phyloP scores from a whole-genome alignment of 1,284 basidiomycete species.

The Trametes pubescens region DNA sequence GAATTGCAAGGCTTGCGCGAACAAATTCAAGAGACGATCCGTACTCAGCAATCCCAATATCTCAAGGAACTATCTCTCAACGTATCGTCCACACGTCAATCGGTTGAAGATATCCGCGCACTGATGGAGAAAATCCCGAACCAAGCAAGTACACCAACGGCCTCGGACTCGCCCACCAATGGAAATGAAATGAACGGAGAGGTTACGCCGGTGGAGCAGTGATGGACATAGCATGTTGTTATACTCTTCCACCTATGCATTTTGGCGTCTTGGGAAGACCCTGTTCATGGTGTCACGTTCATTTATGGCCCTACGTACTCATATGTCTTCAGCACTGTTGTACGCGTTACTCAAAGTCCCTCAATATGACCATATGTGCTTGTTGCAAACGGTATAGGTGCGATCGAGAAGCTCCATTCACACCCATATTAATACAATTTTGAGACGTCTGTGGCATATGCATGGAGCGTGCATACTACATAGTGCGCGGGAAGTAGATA shows the following conservation, averaged over 20 bases:
- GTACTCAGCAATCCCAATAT: constrained; percentile 19
- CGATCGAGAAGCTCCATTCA: constrained; percentile 28
- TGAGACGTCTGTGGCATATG: constrained; percentile 34
- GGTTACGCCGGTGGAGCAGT: not conserved
- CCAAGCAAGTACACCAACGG: not conserved
- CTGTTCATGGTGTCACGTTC: not conserved
- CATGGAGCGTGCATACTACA: constrained; percentile 37
- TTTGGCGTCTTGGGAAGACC: not conserved
- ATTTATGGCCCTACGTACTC: not conserved
- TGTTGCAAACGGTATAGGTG: constrained; percentile 7
- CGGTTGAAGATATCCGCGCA: constrained; percentile 19
- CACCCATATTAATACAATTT: constrained; percentile 36
- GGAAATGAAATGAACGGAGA: not conserved
- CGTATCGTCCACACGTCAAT: constrained; percentile 23
- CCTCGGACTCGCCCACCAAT: not conserved
- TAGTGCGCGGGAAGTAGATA: constrained; percentile 27
- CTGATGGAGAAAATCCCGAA: constrained; percentile 12
- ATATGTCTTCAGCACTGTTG: not conserved
- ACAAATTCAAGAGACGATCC: constrained; percentile 22
- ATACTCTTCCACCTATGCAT: not conserved
- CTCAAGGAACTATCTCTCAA: constrained; percentile 23
- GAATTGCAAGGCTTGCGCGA: constrained; percentile 21
- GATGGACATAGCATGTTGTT: not conserved
- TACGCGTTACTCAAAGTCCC: not conserved
- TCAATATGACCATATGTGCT: constrained; percentile 3